These are phyloP conservation scores for Hyphopichia homilentoma DNA, from an alignment of 805 yeast species.

Conservation along the genomic window DNA sequence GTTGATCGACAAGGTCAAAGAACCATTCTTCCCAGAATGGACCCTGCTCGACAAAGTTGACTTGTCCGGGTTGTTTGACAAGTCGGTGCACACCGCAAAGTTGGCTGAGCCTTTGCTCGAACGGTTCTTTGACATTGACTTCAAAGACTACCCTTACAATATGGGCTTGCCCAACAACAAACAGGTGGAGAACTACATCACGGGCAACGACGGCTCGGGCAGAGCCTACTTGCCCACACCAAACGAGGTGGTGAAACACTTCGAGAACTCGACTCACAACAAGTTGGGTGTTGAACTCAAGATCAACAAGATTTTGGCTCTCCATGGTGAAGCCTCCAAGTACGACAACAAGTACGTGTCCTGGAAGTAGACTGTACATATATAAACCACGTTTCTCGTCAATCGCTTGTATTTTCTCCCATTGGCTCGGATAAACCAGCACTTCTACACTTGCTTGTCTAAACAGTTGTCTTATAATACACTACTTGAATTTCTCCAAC, in stretches of 20 bases:
- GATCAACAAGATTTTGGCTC: slow-evolving; percentile 53
- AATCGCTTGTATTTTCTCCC: too few species aligned
- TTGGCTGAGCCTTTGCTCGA: slow-evolving; percentile 36
- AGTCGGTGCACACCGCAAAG: slow-evolving; percentile 19
- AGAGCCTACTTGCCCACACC: slow-evolving; percentile 67
- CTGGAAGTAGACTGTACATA: slow-evolving; percentile 28
- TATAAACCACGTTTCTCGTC: too few species aligned
- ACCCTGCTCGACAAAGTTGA: slow-evolving; percentile 9
- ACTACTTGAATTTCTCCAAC: slow-evolving; percentile 30
- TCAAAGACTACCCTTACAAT: slow-evolving; percentile 50
- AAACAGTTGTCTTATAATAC: neutral
- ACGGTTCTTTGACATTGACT: slow-evolving; percentile 36
- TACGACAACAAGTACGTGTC: slow-evolving; percentile 40
- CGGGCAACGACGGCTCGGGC: slow-evolving; percentile 64
- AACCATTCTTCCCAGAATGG: slow-evolving; percentile 37
- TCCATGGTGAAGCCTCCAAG: slow-evolving; percentile 46
- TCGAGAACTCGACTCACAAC: slow-evolving; percentile 45
- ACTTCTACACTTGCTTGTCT: too few species aligned
- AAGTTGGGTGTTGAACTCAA: slow-evolving; percentile 62
- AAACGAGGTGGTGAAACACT: slow-evolving; percentile 63
- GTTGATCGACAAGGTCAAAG: slow-evolving; percentile 56
- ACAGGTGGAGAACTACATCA: slow-evolving; percentile 61
- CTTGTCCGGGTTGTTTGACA: slow-evolving; percentile 14
- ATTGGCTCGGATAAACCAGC: too few species aligned
- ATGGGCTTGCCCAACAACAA: slow-evolving; percentile 78